Base-by-base conservation (phyloP, 495 filamentous ascomycete species). In the Aspergillus sparsus region DNA sequence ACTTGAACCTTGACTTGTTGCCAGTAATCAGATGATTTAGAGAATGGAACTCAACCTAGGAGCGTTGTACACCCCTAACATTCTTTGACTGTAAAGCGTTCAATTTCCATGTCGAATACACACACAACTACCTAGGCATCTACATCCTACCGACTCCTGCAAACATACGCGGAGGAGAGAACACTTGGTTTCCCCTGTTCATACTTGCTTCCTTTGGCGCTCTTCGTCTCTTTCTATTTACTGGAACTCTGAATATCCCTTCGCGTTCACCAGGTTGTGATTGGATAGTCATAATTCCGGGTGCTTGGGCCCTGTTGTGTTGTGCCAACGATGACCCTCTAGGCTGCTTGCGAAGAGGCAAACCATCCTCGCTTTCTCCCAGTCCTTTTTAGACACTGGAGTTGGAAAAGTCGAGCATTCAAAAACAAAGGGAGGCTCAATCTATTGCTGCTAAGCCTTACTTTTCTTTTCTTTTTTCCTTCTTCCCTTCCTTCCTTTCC, bases 281-380 rank as follows among this genome's bases (percentile, higher is more conserved):
- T 65, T 65, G 62, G 62, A 42, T 37, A 15, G 44, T 27, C 16
- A 35, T 58, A 51, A 37, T 53, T 52, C 62, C 58, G 62, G 58
- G 62, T 65, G 62, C 62, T 61, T 65, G 58, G 58, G 56, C 62
- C 62, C 52, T 47, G 42, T 49, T 18, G 16, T 21, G 44, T 21
- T 47, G 44, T 47, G 45, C 44, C 18, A 27, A 27, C 21, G 55
- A 49, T 54, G 55, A 47, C 47, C 55, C 41, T 49, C 51, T 13
- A 32, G 49, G 53, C 58, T 16, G 53, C 49, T 55, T 53, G 34
- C 41, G 45, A 55, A 55, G 58, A 52, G 54, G 49, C 31, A 53
- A 46, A 34, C 54, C 32, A 16, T 35, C 15, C 31, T 12, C 7
- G n/a, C 49, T 51, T 12, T 12, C 3, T 12, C 3, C 21, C 21